phyloP scores from a whole-genome alignment of 768 basidiomycete genomes.

The Lactarius quietus region DNA sequence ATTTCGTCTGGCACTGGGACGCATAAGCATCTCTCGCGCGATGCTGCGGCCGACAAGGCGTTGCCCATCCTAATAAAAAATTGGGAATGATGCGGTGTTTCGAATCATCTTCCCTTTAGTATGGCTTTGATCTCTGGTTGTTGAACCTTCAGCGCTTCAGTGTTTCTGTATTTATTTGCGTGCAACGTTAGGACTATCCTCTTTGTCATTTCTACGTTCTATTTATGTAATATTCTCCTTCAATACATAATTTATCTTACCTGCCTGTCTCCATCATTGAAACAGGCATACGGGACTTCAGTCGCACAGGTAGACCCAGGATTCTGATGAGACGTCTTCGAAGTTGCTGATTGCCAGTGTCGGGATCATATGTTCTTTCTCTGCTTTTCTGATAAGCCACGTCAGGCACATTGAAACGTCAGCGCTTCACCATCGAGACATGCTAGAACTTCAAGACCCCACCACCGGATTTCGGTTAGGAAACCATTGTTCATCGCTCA shows the following conservation, averaged over 20 bases:
- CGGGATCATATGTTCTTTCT: background rate
- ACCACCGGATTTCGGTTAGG: background rate
- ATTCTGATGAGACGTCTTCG: background rate
- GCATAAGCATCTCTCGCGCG: slow-evolving; percentile 22
- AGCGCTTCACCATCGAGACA: background rate
- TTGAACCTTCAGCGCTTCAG: background rate
- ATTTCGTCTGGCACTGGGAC: slow-evolving; percentile 20
- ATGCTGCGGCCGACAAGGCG: slow-evolving; percentile 15
- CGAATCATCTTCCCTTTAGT: background rate
- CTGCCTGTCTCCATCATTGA: background rate
- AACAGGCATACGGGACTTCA: background rate
- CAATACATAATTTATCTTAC: background rate
- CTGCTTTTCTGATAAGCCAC: background rate
- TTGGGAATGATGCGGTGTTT: background rate
- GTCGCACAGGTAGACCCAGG: background rate
- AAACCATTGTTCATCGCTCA: background rate
- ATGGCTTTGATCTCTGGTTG: background rate
- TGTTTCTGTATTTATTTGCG: slow-evolving; percentile 6
- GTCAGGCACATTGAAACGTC: background rate
- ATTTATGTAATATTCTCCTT: slow-evolving; percentile 6
- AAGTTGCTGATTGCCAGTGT: slow-evolving; percentile 3
- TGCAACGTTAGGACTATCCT: background rate
- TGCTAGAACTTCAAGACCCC: background rate
- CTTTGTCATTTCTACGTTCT: slow-evolving; percentile 14
- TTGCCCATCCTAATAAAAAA: slow-evolving; percentile 15